Evolutionary conservation across 345 rosid species (phyloP), one percentile per base, ranked within the genome.

Genomic region (Viola odorata): DNA sequence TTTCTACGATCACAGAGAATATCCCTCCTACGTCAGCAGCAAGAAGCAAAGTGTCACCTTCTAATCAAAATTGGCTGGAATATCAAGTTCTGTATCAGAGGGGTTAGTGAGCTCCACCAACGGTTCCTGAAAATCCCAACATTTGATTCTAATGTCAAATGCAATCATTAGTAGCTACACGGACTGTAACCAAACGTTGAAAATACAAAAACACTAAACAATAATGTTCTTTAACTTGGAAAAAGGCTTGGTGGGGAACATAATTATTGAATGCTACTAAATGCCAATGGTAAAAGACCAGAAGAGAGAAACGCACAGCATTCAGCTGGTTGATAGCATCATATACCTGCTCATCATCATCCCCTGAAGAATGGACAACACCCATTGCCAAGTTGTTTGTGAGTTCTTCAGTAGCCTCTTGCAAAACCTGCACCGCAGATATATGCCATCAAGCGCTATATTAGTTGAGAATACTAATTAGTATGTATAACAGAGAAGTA

Each of bases 281-380:
- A 44, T 16, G 37, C n/a, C 12, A 42, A 57, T 13, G 16, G 49
- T 11, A 11, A 32, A 37, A 16, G n/a, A 8, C 1, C 6, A 13
- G 23, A 41, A 13, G 23, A 41, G 44, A 36, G 11, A 12, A 39
- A n/a, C 36, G 58, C 17, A 37, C 53, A 59, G 16, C 42, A 55
- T 50, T 44, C n/a, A 41, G 57, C 11, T 15, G 23, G 44, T 16
- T 50, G 13, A 10, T 55, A 14, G 40, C 14, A n/a, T 47, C 10
- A 9, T 17, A 37, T 69, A 85, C 87, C 91, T 79, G 84, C 37
- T 83, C 88, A 70, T 82, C 87, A 55, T 80, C 84, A 71, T 80
- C 82, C 12, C 69, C 86, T 16, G 88, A 70, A 47, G 84, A 76
- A 66, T 72, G 72, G 53, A 76, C 73, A 57, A 75, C 73, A 61